These are phyloP conservation scores for Eucalyptus rudis DNA, from an alignment of 345 rosid genomes.

Conservation along the genomic window DNA sequence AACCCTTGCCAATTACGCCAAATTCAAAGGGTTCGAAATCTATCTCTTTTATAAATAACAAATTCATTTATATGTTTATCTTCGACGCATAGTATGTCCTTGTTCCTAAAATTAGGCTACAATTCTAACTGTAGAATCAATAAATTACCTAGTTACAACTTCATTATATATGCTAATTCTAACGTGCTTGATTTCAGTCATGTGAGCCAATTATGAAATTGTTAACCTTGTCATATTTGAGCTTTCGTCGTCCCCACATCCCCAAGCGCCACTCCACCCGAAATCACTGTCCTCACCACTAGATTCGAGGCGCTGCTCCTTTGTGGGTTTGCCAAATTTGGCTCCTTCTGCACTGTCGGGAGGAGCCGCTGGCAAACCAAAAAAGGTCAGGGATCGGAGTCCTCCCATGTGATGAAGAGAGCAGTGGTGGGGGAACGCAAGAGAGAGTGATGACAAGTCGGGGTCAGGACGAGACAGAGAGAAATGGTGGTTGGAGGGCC, in stretches of 20 bases:
- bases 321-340: not conserved
- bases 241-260: not conserved
- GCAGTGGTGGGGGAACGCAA: not conserved
- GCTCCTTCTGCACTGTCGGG: not conserved
- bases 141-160: not conserved
- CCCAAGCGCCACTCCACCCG: not conserved
- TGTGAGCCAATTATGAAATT: not conserved
- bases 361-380: not conserved
- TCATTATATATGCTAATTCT: not conserved
- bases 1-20: accelerated
- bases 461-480: not conserved
- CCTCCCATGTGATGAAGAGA: not conserved
- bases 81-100: not conserved
- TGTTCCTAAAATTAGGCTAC: not conserved
- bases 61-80: not conserved
- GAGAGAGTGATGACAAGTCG: not conserved
- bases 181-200: not conserved
- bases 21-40: not conserved
- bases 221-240: not conserved
- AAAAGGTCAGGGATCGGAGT: not conserved
- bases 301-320: not conserved
- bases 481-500: not conserved
- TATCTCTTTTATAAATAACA: not conserved
- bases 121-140: not conserved
- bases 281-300: not conserved